Conservation (phyloP, 768 basidiomycete species). For the Pseudohyphozyma bogoriensis region DNA sequence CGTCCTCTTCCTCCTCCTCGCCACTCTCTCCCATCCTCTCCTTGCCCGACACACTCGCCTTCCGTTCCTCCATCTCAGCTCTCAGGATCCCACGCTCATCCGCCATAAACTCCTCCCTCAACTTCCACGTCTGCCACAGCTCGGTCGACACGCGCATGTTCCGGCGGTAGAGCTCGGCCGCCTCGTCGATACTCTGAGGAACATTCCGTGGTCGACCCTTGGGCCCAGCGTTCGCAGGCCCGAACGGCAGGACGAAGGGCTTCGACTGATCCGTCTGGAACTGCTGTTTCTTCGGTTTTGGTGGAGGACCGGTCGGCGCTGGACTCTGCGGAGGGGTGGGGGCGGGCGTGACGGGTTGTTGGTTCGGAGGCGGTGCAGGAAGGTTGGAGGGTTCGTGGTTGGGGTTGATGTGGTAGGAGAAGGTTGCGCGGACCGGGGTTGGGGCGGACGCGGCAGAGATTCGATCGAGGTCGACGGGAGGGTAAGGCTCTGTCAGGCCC, state of each 20-base stretch:
- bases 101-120: slow-evolving; percentile 88
- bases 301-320: no score
- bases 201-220: slow-evolving; percentile 58
- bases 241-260: slow-evolving; percentile 93
- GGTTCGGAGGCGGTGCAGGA: slow-evolving; percentile 49
- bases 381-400: slow-evolving; percentile 53
- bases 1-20: slow-evolving; percentile 27
- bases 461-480: slow-evolving; percentile 41
- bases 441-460: slow-evolving; percentile 86
- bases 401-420: slow-evolving; percentile 23
- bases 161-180: slow-evolving; percentile 74
- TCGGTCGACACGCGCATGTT: slow-evolving; percentile 86
- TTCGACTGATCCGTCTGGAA: slow-evolving; percentile 92
- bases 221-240: slow-evolving; percentile 44
- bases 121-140: slow-evolving; percentile 87
- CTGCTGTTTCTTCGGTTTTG: slow-evolving; percentile 97
- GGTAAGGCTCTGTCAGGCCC: no score
- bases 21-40: neutral
- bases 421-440: slow-evolving; percentile 60
- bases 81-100: slow-evolving; percentile 78
- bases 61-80: slow-evolving; percentile 21
- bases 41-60: neutral
- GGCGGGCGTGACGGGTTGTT: slow-evolving; percentile 15
- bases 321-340: slow-evolving; percentile 23
- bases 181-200: slow-evolving; percentile 92